These are phyloP conservation scores for Ambrosia artemisiifolia DNA, from an alignment of 129 eudicot genomes.

Conservation along the genomic window DNA sequence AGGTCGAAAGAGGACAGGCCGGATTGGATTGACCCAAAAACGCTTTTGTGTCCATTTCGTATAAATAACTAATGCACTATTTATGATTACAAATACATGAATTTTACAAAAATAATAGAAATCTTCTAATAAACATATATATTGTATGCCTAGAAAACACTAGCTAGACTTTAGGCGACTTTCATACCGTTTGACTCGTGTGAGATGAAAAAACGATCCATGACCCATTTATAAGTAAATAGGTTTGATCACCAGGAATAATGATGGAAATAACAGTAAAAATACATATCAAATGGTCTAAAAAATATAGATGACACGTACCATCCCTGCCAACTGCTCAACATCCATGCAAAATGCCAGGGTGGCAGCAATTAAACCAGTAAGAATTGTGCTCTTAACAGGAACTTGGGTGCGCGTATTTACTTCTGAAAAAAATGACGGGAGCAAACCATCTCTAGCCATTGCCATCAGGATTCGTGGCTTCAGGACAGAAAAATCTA, in stretches of 20 bases:
- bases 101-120: too few relatives aligned
- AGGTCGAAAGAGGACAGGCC: too few relatives aligned
- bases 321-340: slow-evolving; percentile 97
- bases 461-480: slow-evolving; percentile 97
- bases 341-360: slow-evolving; percentile 89
- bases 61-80: too few relatives aligned
- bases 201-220: not conserved
- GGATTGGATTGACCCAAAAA: too few relatives aligned
- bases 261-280: not conserved
- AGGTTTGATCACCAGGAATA: not conserved
- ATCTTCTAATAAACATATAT: too few relatives aligned
- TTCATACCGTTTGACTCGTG: not conserved
- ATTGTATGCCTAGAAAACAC: too few relatives aligned
- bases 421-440: slow-evolving; percentile 84
- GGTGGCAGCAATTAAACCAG: slow-evolving; percentile 73
- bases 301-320: slow-evolving; percentile 27
- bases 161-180: too few relatives aligned
- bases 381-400: slow-evolving; percentile 66
- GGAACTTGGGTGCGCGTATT: slow-evolving; percentile 75
- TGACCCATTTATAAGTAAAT: not conserved
- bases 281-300: not conserved
- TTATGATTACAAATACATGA: too few relatives aligned
- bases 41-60: too few relatives aligned
- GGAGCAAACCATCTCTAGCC: slow-evolving; percentile 98
- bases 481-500: slow-evolving; percentile 38